Evolutionary conservation across 176 grass and related monocot genomes (phyloP).

Genomic region (Hyparrhenia diplandra): DNA sequence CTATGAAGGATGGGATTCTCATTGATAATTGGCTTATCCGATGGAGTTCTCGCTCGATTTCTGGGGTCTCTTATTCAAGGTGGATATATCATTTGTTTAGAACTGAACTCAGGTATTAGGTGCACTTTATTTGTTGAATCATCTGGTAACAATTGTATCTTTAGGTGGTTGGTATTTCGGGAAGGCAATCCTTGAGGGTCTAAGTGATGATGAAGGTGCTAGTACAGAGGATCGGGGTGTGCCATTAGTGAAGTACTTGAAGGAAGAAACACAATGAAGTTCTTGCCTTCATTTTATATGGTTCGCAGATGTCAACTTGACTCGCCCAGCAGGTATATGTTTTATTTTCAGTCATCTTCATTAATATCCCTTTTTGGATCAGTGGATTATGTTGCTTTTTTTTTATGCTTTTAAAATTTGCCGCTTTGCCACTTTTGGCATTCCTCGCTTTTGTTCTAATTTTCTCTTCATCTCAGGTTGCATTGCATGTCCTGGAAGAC

Average conservation of each 20-base stretch:
- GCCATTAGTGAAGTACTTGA: constrained; percentile 93
- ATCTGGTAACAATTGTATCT: constrained; percentile 27
- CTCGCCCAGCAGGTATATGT: constrained; percentile 80
- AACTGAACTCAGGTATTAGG: background rate
- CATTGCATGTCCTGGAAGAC: constrained; percentile 98
- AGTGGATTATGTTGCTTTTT: background rate
- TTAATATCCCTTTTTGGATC: background rate
- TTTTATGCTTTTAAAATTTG: background rate
- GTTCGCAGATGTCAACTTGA: constrained; percentile 95
- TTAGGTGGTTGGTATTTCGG: constrained; percentile 95
- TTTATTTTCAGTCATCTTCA: background rate
- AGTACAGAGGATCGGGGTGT: constrained; percentile 94
- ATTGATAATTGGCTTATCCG: constrained; percentile 94
- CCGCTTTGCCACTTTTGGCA: background rate
- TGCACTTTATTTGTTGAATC: constrained; percentile 9
- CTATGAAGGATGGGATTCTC: constrained; percentile 95
- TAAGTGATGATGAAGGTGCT: constrained; percentile 97
- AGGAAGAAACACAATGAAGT: constrained; percentile 88
- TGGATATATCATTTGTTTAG: constrained; percentile 25
- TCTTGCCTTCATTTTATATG: constrained; percentile 99
- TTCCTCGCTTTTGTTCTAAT: constrained; percentile 1
- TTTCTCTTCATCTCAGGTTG: constrained; percentile 48
- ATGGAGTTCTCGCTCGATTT: constrained; percentile 91
- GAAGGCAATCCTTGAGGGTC: constrained; percentile 94
- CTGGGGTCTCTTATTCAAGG: constrained; percentile 97